Evolutionary conservation across 208 protist species (phyloP).

Genomic region (Trichomonas tenax): DNA sequence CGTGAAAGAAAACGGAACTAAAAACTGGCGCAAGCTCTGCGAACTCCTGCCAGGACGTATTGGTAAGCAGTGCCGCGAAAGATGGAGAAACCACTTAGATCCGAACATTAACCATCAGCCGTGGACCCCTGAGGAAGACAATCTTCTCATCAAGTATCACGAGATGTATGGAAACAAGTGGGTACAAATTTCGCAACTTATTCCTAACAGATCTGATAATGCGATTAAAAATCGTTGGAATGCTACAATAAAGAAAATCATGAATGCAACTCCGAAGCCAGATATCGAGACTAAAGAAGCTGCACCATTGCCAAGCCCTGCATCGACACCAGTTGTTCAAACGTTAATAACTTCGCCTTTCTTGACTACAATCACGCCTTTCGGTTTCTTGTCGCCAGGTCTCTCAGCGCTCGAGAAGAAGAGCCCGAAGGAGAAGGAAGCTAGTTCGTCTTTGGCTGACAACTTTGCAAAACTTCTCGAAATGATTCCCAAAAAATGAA

Average conservation of each 20-base stretch:
- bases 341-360: background rate
- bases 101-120: slow-evolving; percentile 35
- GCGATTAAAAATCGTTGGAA: slow-evolving; percentile 47
- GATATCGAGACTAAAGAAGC: background rate
- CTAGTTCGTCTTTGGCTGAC: background rate
- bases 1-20: slow-evolving; percentile 28
- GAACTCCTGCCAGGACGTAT: slow-evolving; percentile 28
- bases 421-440: background rate
- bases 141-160: slow-evolving; percentile 37
- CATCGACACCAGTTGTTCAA: background rate
- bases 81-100: slow-evolving; percentile 45
- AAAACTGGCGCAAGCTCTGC: slow-evolving; percentile 35
- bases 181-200: slow-evolving; percentile 37
- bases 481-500: background rate
- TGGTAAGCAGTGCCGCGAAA: slow-evolving; percentile 45
- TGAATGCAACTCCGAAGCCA: background rate
- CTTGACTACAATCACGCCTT: background rate
- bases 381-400: background rate
- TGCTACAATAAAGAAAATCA: slow-evolving; percentile 30
- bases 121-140: slow-evolving; percentile 40
- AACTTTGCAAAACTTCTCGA: background rate
- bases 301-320: background rate
- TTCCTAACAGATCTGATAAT: slow-evolving; percentile 43
- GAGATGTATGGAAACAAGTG: slow-evolving; percentile 34
- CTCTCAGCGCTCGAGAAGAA: background rate